A percentile compares a stretch with the other conserved stretches of the same genome.
Evolutionary conservation across 129 eudicot genomes (phyloP).

Genomic region (Flaveria robusta): DNA sequence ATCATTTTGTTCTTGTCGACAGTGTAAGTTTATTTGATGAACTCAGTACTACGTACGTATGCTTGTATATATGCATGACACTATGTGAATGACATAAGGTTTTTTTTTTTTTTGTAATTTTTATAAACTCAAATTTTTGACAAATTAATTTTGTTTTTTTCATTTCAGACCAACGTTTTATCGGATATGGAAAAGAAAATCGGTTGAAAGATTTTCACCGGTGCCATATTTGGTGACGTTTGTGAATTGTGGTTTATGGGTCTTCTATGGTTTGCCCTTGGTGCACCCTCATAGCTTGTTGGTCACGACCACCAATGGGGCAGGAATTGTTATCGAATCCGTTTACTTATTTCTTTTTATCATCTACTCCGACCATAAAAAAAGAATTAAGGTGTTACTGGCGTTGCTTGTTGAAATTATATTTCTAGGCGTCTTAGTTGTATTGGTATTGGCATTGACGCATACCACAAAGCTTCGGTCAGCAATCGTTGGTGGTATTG

Average conservation of each 20-base stretch:
- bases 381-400: slow-evolving; percentile 40
- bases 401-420: slow-evolving; percentile 46
- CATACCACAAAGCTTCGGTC: slow-evolving; percentile 56
- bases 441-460: slow-evolving; percentile 46
- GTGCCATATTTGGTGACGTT: slow-evolving; percentile 74
- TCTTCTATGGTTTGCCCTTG: slow-evolving; percentile 72
- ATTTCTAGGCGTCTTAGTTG: slow-evolving; percentile 45
- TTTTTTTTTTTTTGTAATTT: not conserved
- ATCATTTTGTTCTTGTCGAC: slow-evolving; percentile 59
- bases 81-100: not conserved
- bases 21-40: slow-evolving; percentile 37
- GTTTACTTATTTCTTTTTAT: slow-evolving; percentile 55
- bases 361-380: slow-evolving; percentile 39
- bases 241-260: slow-evolving; percentile 78
- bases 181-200: slow-evolving; percentile 63
- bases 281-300: slow-evolving; percentile 74
- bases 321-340: slow-evolving; percentile 61
- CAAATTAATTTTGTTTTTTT: not conserved
- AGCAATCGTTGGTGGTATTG: slow-evolving; percentile 58
- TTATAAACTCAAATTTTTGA: not conserved
- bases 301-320: slow-evolving; percentile 69
- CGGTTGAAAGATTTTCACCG: slow-evolving; percentile 80
- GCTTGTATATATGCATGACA: not conserved
- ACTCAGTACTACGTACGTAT: not conserved
- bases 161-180: slow-evolving; percentile 72